Base-by-base conservation (phyloP, 768 basidiomycete species). In the Boletus reticuloceps region DNA sequence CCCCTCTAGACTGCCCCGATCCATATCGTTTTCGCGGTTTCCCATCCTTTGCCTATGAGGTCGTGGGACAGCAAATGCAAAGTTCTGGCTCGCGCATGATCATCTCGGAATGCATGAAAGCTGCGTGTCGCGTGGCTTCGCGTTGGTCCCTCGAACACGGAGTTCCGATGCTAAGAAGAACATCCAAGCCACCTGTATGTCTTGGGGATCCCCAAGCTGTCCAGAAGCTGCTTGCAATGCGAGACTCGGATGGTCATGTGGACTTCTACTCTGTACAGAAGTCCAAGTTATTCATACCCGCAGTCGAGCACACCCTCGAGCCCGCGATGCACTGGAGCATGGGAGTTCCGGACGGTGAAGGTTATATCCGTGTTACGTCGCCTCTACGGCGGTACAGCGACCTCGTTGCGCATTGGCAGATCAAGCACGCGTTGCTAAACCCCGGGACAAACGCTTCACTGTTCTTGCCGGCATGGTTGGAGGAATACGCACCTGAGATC, bases 371-470 rank as follows among this genome's bases (percentile, higher is more conserved):
- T 20, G 84, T 81, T 10, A 98, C 97, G 10, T 92, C 89, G 6
- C 97, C 97, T 0, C 74, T 99, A 42, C 82, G 97, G 40, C 84
- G 97, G 42, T 97, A 84, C 69, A 71, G 74, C 36, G 97, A 99
- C 70, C 69, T 97, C 53, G 69, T 94, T 13, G 74, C 76, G 11
- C 97, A 98, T 72, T 99, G 94, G 93, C 95, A 98, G 69, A 83
- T 99, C 71, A 95, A 97, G 65, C 75, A 85, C 47, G 82, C 81
- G 6, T 71, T 98, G 12, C 72, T 88, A 8, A 71, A 68, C 13
- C 68, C 65, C 8, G 59, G 54, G 37, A 69, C 75, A 6, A 54
- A 53, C 44, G 64, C 67, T 2, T 73, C 78, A 5, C 68, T 77
- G 5, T 85, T 89, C 62, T 73, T 74, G 31, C 46, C 61, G 4